Base-by-base conservation (phyloP, 1,284 basidiomycete species). In the Marasmius sp. region DNA sequence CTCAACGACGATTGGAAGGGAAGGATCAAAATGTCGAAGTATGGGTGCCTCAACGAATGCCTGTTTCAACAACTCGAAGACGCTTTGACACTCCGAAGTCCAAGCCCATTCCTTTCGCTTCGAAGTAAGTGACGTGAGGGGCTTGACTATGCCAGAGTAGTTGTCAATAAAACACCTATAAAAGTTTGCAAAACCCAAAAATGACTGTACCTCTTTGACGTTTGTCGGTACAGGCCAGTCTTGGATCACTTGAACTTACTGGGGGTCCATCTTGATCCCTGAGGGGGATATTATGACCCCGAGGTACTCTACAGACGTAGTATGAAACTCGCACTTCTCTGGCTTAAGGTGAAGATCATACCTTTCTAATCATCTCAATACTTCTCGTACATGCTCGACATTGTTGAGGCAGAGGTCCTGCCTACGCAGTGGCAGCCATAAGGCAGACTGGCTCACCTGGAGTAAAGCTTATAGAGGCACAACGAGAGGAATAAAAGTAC, bases 291-390 rank as follows among this genome's bases (percentile, higher is more conserved):
- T 38, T 2, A 56, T 41, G 1, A 56, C 54, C 14, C 54, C 54
- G 9, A 54, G 20, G 45, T 57, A 47, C 39, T 41, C 37, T 51
- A 62, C 55, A 2, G 52, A 34, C 2, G 16, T 33, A 2, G 36
- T 54, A 60, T 72, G 62, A 63, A 78, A 81, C 45, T 72, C 64
- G 64, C 79, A 80, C 63, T 83, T 82, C 33, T 74, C 68, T 0
- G 73, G 64, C 36, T 77, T 77, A 2, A 72, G 62, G 64, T 67
- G 79, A 0, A 82, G 69, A 0, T 67, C 55, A 52, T 73, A 55
- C 5, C 70, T 51, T 0, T 67, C 50, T 0, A 84, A 71, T 4
- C 69, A 55, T 16, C 71, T 41, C 6, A 84, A 68, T 2, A 83
- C 77, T 58, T 50, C 50, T 12, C 49, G 9, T 45, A 66, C 71